These are phyloP conservation scores for Allium cepa DNA, from an alignment of 106 monocot genomes.

Conservation along the genomic window DNA sequence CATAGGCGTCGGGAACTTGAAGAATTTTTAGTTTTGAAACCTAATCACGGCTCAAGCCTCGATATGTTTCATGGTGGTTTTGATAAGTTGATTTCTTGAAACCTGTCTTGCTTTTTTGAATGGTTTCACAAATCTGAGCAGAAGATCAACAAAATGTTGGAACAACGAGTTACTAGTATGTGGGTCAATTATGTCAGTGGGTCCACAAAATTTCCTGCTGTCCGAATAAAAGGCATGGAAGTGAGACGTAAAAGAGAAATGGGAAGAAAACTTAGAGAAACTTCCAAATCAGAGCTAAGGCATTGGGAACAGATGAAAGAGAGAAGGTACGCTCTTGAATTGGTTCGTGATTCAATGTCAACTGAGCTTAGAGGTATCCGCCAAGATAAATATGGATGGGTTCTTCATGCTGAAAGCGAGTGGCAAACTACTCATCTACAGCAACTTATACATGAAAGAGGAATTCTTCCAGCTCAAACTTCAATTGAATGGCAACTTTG, in stretches of 20 bases:
- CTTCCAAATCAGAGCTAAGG: conserved; percentile 51
- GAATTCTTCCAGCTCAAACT: conserved; percentile 63
- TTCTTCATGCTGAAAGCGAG: conserved; percentile 98
- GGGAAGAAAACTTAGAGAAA: conserved; percentile 62
- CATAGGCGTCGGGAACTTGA: conserved; percentile 75
- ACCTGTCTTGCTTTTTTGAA: conserved; percentile 54
- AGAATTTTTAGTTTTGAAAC: conserved; percentile 75
- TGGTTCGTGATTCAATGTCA: conserved; percentile 86
- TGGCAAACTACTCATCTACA: conserved; percentile 85
- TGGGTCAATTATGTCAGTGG: conserved; percentile 75
- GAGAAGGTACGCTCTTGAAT: conserved; percentile 73
- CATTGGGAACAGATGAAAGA: conserved; percentile 81
- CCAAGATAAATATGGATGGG: conserved; percentile 99
- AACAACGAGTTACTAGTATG: conserved; percentile 85
- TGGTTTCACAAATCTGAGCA: conserved; percentile 73
- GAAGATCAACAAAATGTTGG: conserved; percentile 64
- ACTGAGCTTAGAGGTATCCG: conserved; percentile 91
- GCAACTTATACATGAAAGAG: conserved; percentile 89
- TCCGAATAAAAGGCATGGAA: conserved; percentile 92
- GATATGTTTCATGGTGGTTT: conserved; percentile 90
- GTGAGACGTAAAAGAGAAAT: conserved; percentile 84
- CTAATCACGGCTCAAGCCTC: conserved; percentile 55
- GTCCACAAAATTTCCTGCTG: conserved; percentile 81
- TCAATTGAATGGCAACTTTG: conserved; percentile 87
- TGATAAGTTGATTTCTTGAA: conserved; percentile 83